Evolutionary conservation across 495 filamentous ascomycete genomes (phyloP), one percentile per base, ranked within the genome.

Genomic region (Penicillium steckii): DNA sequence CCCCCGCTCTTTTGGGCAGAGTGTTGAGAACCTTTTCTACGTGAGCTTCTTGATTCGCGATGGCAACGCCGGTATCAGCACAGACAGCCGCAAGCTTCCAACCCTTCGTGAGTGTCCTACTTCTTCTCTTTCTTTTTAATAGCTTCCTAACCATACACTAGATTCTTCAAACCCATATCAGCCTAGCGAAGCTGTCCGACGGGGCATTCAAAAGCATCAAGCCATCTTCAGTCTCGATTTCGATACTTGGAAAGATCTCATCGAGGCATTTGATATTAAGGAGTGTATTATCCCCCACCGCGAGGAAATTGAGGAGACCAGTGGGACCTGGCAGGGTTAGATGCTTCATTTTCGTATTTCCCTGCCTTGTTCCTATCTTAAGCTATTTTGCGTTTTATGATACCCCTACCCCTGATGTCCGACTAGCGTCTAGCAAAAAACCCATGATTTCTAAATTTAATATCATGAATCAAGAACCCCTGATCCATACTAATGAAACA

Each of bases 1-100:
- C 56, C 93, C 94, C 3, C 66, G 69, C 1, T 95, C 89, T 1
- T 99, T 97, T 61, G 91, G 92, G 0, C 95, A 99, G 71, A 97
- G 90, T 2, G 83, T 97, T 3, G 94, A 99, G 68, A 99, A 99
- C 66, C 70, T 99, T 59, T 99, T 99, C 70, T 97, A 97, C 62
- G 79, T 96, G 51, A 93, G 88, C 65, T 99, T 99, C 68, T 71
- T 99, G 48, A 90, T 97, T 49, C 83, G 86, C 46, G 95, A 99
- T 66, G 92, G 93, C 6, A 80, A 73, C 48, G 79, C 88, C 9
- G 86, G 81, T 26, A 73, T 96, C 18, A 67, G 72, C 0, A 75
- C 77, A 35, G 88, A 93, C 66, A 73, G 80, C 8, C 64, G 86
- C 17, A 76, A 75, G 2, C 65, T 94, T 18, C 90, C 91, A 27